Base-by-base conservation (phyloP, 192 early-diverging fungal species). In the Coemansia sp. region DNA sequence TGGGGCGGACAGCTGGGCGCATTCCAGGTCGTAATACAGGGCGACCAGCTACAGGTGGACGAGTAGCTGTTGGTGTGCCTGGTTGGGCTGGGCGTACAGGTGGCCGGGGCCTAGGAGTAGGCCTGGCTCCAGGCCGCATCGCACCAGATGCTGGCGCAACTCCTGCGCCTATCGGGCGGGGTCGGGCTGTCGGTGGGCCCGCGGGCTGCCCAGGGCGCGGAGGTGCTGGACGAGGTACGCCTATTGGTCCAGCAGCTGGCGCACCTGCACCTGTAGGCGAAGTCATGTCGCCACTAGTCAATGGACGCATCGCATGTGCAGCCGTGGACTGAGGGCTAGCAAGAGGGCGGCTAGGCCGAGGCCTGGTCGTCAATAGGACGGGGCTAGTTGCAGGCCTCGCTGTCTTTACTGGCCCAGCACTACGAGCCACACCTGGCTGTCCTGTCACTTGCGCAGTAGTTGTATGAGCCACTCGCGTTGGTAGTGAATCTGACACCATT, bases 81-180 rank as follows among this genome's bases (percentile, higher is more conserved):
- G 59, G 37, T 8, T 30, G 46, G 4, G 32, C 50, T 37, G 77
- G 77, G 10, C 77, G 77, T 43, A 60, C 43, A 4, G 26, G 39
- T 17, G 72, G 77, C 35, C 72, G 68, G 11, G 77, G 77, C 17
- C 72, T 60, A 55, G 39, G 10, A 6, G 2, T 32, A 4, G 77
- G 77, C 26, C 77, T 62, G 50, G 49, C 53, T 14, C 68, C 73
- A 6, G 77, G 77, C 7, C 77, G 64, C 17, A 39, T 53, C 1
- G 55, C n/a, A n/a, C 53, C 26, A 14, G 50, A 10, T 7, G 28
- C 44, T 46, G 47, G 37, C 8, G 43, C 13, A 33, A 37, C 6
- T 6, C 33, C 6, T 35, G 23, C 46, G 2, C 49, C 19, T 16
- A 32, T n/a, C 46, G 80, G 72, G 6, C 77, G 72, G 13, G 75